Conservation (phyloP, 176 grass and related monocot species). For the Echinochloa phyllopogon region DNA sequence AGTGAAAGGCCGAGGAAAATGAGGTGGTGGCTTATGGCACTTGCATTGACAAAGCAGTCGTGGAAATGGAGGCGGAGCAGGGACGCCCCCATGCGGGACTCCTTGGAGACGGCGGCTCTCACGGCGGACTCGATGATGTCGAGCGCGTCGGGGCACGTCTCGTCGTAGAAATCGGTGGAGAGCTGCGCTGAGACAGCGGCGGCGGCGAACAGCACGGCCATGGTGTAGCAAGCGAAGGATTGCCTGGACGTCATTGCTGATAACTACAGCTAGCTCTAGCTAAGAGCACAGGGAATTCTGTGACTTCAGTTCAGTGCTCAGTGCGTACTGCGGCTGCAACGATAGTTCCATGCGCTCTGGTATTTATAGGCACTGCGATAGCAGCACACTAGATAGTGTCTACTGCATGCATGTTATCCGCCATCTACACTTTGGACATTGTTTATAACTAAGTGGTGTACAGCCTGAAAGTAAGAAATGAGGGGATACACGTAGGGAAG, state of each 20-base stretch:
- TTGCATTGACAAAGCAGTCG: constrained; percentile 62
- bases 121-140: constrained; percentile 59
- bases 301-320: not conserved
- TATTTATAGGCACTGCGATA: constrained; percentile 49
- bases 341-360: constrained; percentile 7
- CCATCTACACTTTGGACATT: constrained; percentile 14
- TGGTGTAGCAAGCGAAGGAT: not conserved
- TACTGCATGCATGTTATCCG: not conserved
- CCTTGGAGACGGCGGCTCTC: constrained; percentile 51
- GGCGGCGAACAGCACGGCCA: constrained; percentile 27
- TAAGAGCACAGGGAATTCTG: not conserved
- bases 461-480: constrained; percentile 38
- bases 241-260: constrained; percentile 48
- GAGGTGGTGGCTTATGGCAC: not conserved
- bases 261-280: not conserved
- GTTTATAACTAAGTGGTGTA: constrained; percentile 47
- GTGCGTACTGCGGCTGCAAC: constrained; percentile 31
- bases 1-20: not conserved
- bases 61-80: constrained; percentile 66
- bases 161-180: constrained; percentile 60
- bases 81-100: constrained; percentile 70
- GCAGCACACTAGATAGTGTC: not conserved
- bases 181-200: constrained; percentile 53
- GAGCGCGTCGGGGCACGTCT: constrained; percentile 57
- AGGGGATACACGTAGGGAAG: not conserved